Conservation (phyloP, 106 monocot genomes). For the Alisma plantagoaquatica region DNA sequence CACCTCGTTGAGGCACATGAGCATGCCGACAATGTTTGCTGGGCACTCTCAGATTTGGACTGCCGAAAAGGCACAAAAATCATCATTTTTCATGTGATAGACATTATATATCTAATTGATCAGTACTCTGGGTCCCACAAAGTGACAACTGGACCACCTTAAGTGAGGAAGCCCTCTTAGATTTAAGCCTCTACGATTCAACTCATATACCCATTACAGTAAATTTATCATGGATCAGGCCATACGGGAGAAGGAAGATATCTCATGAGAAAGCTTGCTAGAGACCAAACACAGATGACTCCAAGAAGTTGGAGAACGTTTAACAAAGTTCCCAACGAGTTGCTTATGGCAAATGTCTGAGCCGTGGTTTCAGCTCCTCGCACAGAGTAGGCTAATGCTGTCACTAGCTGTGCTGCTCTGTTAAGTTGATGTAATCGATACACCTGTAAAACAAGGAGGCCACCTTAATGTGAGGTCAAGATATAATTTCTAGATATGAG, state of each 20-base stretch:
- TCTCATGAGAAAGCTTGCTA: conserved; percentile 84
- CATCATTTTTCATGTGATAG: too few species aligned
- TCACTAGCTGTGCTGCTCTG: conserved; percentile 86
- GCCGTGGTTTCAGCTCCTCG: conserved; percentile 73
- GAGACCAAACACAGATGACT: conserved; percentile 90
- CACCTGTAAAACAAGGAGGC: conserved; percentile 29
- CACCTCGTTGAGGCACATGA: too few species aligned
- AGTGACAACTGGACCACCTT: too few species aligned
- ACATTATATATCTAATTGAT: too few species aligned
- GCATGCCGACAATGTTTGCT: too few species aligned
- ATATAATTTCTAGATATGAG: neutral
- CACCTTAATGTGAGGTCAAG: neutral
- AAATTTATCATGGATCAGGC: conserved; percentile 19
- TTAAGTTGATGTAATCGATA: conserved; percentile 94
- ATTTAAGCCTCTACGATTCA: too few species aligned
- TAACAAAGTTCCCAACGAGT: conserved; percentile 63
- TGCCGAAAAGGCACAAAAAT: too few species aligned
- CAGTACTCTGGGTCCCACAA: too few species aligned
- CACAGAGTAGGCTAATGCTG: conserved; percentile 79
- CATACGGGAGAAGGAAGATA: conserved; percentile 39
- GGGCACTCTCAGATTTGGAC: too few species aligned
- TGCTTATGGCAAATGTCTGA: conserved; percentile 75
- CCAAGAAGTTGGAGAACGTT: conserved; percentile 87
- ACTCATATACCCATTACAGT: too few species aligned
- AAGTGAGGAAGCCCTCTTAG: too few species aligned